Conservation (phyloP, 345 rosid genomes). For the Sonneratia alba region DNA sequence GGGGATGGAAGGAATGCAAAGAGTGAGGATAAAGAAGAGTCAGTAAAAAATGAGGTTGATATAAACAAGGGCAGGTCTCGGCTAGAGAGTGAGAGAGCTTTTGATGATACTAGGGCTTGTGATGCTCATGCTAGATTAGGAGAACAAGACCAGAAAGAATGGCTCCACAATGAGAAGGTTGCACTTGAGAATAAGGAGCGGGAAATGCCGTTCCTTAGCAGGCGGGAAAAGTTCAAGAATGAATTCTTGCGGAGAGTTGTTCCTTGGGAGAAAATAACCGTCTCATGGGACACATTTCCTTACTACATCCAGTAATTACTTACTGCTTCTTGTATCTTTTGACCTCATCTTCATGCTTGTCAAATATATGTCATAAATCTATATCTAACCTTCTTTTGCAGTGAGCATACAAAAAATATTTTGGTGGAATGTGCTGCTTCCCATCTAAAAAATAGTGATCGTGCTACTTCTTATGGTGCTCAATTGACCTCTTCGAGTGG, state of each 20-base stretch:
- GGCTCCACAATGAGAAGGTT: slow-evolving; percentile 76
- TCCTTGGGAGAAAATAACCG: slow-evolving; percentile 83
- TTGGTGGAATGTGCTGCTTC: slow-evolving; percentile 85
- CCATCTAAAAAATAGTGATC: slow-evolving; percentile 61
- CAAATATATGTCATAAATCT: neutral
- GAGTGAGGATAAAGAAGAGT: slow-evolving; percentile 50
- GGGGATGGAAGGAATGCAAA: slow-evolving; percentile 70
- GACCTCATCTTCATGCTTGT: slow-evolving; percentile 5
- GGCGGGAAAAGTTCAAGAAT: slow-evolving; percentile 67
- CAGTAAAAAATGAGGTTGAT: slow-evolving; percentile 38
- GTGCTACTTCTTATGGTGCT: slow-evolving; percentile 51
- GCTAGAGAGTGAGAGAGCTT: slow-evolving; percentile 22
- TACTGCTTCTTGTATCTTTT: slow-evolving; percentile 11
- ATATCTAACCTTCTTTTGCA: slow-evolving; percentile 17
- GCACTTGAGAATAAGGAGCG: slow-evolving; percentile 63
- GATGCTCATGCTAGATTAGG: slow-evolving; percentile 76
- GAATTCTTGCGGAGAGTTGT: slow-evolving; percentile 70
- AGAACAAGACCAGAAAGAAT: slow-evolving; percentile 88
- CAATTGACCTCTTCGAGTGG: slow-evolving; percentile 79
- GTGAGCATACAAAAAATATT: slow-evolving; percentile 63
- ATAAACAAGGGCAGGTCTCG: slow-evolving; percentile 34
- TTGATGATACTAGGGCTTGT: slow-evolving; percentile 21
- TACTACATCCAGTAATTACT: slow-evolving; percentile 72
- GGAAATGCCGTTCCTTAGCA: slow-evolving; percentile 64
- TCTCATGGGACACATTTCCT: slow-evolving; percentile 94